Evolutionary conservation across 1,284 basidiomycete genomes (phyloP), one percentile per base, ranked within the genome.

Genomic region (Sanghuangporus weigelae): DNA sequence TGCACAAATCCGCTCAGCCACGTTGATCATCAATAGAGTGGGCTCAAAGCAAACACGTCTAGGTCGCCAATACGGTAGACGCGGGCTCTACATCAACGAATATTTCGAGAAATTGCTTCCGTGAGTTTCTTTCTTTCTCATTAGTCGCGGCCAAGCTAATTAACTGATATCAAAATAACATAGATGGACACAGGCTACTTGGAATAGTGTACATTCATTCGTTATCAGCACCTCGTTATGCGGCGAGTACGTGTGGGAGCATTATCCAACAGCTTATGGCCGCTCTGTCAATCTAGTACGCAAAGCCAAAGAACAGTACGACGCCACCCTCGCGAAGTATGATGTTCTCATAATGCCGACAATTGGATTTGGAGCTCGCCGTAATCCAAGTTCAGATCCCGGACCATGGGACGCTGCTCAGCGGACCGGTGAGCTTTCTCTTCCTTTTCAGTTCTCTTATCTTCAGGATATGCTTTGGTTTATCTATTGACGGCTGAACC

Each of bases 301-400:
- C 63, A 77, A 76, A 62, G 71, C 81, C 16, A 68, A 72, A 10
- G 73, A 77, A 58, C 75, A 76, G 5, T 81, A 81, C 68, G 72
- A 80, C 61, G 67, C 63, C 1, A 71, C 73, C 10, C 67, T 82
- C 4, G 67, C 71, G 7, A 66, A 73, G 12, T 77, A 75, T 64
- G 78, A 81, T 64, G 71, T 81, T 5, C 69, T 83, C 7, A 68
- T 80, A 49, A 79, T 79, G 72, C 81, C 81, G 7, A 82, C 80
- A 1, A 71, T 75, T 8, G 74, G 74, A 63, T 73, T 57, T 26
- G 56, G 56, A 11, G 39, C 56, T 7, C 39, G 56, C 12, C 39
- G 56, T 42, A 35, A 57, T 23, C 56, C 56, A 1, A 57, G 26
- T 2, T 14, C 44, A 8, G 12, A 31, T 14, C 11, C 26, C 11